These are phyloP conservation scores for Carpinus fangiana DNA, from an alignment of 306 rosid genomes.

Conservation along the genomic window DNA sequence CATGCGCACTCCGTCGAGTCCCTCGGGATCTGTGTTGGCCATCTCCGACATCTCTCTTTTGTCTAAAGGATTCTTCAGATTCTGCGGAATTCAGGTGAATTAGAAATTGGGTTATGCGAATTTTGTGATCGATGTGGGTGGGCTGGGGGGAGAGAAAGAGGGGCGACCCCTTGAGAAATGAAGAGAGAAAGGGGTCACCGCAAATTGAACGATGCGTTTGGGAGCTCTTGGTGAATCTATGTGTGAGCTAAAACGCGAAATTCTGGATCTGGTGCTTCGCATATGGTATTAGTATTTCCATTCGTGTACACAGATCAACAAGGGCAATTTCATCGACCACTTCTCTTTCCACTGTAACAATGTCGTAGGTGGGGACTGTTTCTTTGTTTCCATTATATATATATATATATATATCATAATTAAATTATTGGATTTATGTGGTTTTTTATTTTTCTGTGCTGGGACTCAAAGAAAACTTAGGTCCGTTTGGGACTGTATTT, in stretches of 20 bases:
- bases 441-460: no score
- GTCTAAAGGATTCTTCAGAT: conserved; percentile 14
- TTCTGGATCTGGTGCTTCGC: background rate
- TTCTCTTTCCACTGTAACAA: background rate
- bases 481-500: no score
- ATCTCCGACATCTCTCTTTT: conserved; percentile 71
- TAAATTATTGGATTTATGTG: no score
- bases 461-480: no score
- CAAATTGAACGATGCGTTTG: background rate
- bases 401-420: conserved; percentile 3
- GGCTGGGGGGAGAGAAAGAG: background rate
- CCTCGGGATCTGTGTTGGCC: conserved; percentile 89
- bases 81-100: conserved; percentile 8
- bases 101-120: background rate
- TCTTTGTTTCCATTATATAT: background rate
- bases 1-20: conserved; percentile 92
- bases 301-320: background rate
- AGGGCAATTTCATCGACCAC: background rate
- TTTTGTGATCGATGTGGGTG: background rate
- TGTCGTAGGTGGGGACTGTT: background rate
- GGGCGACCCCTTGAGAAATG: conserved; percentile 43
- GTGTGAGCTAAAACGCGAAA: background rate
- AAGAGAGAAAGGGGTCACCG: conserved; percentile 1
- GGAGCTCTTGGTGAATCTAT: background rate
- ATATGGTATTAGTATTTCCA: background rate